phyloP scores from a whole-genome alignment of 352 stramenopile species.

The Phytopythium chamaehyphon region DNA sequence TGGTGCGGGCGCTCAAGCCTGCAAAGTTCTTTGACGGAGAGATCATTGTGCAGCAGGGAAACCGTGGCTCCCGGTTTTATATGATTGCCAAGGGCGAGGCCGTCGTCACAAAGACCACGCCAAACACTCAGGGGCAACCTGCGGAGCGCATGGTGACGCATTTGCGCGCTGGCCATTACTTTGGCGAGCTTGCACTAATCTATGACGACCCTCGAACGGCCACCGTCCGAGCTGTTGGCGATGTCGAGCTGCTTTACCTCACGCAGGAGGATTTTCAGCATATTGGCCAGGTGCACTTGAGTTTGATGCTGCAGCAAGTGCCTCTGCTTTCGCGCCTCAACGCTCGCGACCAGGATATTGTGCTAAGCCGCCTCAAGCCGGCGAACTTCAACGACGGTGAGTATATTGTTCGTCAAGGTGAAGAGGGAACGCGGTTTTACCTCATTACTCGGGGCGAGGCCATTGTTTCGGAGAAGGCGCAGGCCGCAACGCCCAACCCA shows the following conservation, averaged over 20 bases:
- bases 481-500: slow-evolving; percentile 9
- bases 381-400: slow-evolving; percentile 84
- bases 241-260: slow-evolving; percentile 81
- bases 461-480: slow-evolving; percentile 70
- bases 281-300: slow-evolving; percentile 83
- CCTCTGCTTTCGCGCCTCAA: slow-evolving; percentile 68
- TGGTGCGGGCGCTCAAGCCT: slow-evolving; percentile 77
- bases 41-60: slow-evolving; percentile 84
- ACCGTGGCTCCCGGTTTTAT: slow-evolving; percentile 81
- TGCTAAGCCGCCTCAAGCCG: slow-evolving; percentile 75
- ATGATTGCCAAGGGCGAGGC: slow-evolving; percentile 89
- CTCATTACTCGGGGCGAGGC: slow-evolving; percentile 88
- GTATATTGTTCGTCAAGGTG: slow-evolving; percentile 87
- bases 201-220: slow-evolving; percentile 87
- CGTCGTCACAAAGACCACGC: slow-evolving; percentile 74
- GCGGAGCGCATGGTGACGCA: slow-evolving; percentile 87
- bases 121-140: slow-evolving; percentile 27
- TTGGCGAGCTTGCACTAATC: slow-evolving; percentile 91
- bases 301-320: slow-evolving; percentile 86
- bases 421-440: slow-evolving; percentile 86
- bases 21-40: slow-evolving; percentile 83
- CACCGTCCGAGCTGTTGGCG: slow-evolving; percentile 69
- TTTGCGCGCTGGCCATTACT: slow-evolving; percentile 90
- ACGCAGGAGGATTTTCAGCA: slow-evolving; percentile 87
- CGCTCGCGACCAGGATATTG: slow-evolving; percentile 72